Evolutionary conservation across 179 eudicot genomes (phyloP).

Genomic region (Nepenthes alata): DNA sequence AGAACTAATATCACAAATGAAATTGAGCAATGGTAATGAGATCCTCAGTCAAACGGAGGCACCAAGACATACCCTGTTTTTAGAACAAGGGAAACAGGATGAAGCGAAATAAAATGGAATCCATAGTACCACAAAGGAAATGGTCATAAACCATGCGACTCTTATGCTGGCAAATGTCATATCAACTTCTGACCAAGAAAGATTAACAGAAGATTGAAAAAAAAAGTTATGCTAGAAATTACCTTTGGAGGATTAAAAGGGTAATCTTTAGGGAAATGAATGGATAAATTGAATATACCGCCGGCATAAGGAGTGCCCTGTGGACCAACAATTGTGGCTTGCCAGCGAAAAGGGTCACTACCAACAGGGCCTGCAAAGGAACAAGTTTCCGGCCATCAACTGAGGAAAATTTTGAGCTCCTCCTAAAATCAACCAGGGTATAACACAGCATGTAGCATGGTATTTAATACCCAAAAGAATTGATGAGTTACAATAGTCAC

Average conservation of each 20-base stretch:
- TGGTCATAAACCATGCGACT: background rate
- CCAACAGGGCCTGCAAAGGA: constrained; percentile 29
- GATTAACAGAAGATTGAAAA: background rate
- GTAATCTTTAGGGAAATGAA: constrained; percentile 8
- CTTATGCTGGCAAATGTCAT: background rate
- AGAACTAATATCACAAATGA: no score
- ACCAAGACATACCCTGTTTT: no score
- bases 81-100: no score
- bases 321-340: constrained; percentile 54
- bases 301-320: constrained; percentile 43
- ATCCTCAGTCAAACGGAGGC: no score
- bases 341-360: constrained; percentile 36
- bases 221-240: background rate
- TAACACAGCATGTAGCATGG: no score
- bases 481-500: no score
- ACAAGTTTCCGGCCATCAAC: background rate
- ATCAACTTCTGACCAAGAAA: background rate
- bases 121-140: background rate
- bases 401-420: background rate
- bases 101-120: no score
- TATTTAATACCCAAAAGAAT: no score
- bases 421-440: no score
- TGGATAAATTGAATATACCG: constrained; percentile 39
- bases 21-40: no score
- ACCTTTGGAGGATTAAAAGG: constrained; percentile 36